Percentiles rank a stretch among this genome's conserved stretches.
Conservation (phyloP, 73 alveolate species). For the Tetrahymena elliotti region DNA sequence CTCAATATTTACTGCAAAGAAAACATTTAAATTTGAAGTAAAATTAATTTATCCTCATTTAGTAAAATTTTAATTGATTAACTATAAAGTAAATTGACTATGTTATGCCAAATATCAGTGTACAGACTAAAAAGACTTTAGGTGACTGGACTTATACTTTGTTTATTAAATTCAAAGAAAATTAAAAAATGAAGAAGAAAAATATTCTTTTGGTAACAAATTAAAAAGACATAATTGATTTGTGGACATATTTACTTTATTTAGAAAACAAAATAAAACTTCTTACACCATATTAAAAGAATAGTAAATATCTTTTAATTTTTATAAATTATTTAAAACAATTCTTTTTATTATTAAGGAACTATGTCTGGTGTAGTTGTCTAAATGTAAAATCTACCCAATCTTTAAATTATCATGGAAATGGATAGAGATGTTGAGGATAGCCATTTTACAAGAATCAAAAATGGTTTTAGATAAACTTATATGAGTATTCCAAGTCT, state of each 20-base stretch:
- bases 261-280: background rate
- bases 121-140: background rate
- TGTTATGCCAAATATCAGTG: background rate
- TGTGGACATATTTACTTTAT: background rate
- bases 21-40: background rate
- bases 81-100: background rate
- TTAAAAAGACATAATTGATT: background rate
- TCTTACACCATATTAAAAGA: background rate
- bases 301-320: background rate
- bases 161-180: background rate
- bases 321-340: background rate
- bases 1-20: background rate
- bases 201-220: background rate
- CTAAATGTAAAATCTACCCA: background rate
- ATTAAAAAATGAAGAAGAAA: background rate
- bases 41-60: background rate
- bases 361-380: background rate
- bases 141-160: background rate
- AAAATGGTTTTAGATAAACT: background rate
- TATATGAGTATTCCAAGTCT: background rate
- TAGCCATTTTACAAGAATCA: background rate
- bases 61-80: background rate
- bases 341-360: background rate
- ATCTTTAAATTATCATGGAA: background rate
- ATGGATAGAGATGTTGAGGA: background rate